Conservation (phyloP, 2,329 filamentous ascomycete genomes). For the Fusarium caatingaense region DNA sequence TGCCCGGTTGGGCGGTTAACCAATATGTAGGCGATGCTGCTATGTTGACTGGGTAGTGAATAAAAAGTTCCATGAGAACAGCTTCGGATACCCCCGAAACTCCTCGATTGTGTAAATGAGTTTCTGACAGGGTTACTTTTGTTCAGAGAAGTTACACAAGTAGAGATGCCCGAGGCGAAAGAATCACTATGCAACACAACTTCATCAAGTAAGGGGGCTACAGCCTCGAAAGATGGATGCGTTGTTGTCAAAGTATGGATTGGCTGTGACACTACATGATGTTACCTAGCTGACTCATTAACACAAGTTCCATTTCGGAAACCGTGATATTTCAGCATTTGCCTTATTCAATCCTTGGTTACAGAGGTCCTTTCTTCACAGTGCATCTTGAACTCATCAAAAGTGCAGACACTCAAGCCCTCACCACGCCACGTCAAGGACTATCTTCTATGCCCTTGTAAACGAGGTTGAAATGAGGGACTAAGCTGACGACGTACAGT, state of each 20-base stretch:
- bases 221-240: neutral
- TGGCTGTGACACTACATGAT: neutral
- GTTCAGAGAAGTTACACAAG: neutral
- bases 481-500: conserved; percentile 5
- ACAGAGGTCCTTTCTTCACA: conserved; percentile 5
- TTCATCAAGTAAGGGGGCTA: neutral
- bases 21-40: neutral
- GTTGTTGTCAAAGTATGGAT: neutral
- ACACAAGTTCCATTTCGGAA: conserved; percentile 4
- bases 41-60: neutral
- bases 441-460: neutral
- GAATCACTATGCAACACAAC: neutral
- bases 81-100: neutral
- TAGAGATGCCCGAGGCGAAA: neutral
- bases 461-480: conserved; percentile 26
- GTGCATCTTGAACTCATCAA: neutral
- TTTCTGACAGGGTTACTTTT: neutral
- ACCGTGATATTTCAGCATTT: neutral
- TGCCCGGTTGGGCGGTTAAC: conserved; percentile 7
- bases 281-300: conserved; percentile 4
- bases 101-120: neutral
- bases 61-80: neutral
- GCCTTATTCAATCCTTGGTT: neutral
- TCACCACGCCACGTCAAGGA: neutral
- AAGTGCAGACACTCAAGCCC: conserved; percentile 11